Base-by-base conservation (phyloP, 768 basidiomycete species). In the Tylopilus sp. region DNA sequence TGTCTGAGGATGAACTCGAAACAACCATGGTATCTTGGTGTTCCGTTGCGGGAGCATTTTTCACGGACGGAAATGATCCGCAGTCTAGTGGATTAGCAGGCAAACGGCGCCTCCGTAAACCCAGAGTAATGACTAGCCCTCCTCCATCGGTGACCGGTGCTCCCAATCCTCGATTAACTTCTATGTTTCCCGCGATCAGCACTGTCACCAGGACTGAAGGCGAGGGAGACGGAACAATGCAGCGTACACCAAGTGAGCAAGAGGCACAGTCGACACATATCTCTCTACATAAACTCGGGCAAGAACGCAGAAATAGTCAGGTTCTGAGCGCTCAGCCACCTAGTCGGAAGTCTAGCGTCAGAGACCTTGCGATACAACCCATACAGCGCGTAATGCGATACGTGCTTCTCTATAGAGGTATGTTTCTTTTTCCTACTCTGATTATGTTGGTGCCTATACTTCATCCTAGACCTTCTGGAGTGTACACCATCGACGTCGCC, bases 381-480 rank as follows among this genome's bases (percentile, higher is more conserved):
- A 76, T 78, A 13, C 83, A 86, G 60, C 72, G 85, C 18, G 74
- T 83, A n/a, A 78, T 78, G 67, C 73, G 84, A 53, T 85, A 85
- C 62, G 80, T 79, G 2, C 60, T 85, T 35, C 68, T 84, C 39
- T 85, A 79, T 54, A 77, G 71, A 73, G 83, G 84, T 82, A 52
- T 49, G 72, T 45, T 39, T 15, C 31, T 45, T 39, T 15, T 30
- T 25, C 15, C 2, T 10, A 10, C 28, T 28, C 28, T 7, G 28
- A 47, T 31, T 22, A 26, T 11, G 40, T 28, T 30, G 22, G 33
- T 40, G 39, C 51, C 41, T 53, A 43, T 56, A 28, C 30, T 43
- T 15, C 44, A n/a, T 44, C 6, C 49, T 31, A 84, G 83, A 82
- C 63, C 71, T 85, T 9, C 66, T 77, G 43, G 65, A 73, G 22